Percentiles rank a stretch among this genome's conserved stretches.
Evolutionary conservation across 2,329 filamentous ascomycete genomes (phyloP).

Genomic region (Pseudogymnoascus sp.): DNA sequence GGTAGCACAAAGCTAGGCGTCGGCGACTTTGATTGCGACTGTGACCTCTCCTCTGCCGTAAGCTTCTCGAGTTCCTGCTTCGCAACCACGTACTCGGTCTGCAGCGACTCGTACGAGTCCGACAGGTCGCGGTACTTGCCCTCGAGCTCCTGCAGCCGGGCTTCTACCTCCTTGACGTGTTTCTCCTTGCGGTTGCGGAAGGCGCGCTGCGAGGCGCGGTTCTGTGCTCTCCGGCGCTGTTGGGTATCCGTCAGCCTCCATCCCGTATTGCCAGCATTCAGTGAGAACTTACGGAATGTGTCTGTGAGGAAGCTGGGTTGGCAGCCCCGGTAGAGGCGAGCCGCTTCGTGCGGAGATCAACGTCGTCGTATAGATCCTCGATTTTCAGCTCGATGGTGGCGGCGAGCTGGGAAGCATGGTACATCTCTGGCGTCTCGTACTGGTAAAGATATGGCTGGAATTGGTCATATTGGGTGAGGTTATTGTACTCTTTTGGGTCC

Average conservation of each 20-base stretch:
- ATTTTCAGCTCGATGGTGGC: slow-evolving; percentile 25
- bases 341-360: slow-evolving; percentile 26
- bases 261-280: slow-evolving; percentile 5
- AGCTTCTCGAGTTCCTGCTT: slow-evolving; percentile 25
- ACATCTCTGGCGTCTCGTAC: slow-evolving; percentile 23
- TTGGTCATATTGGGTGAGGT: neutral
- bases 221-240: slow-evolving; percentile 50
- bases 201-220: slow-evolving; percentile 51
- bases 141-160: slow-evolving; percentile 43
- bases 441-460: slow-evolving; percentile 12
- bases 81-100: slow-evolving; percentile 28
- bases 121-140: slow-evolving; percentile 47
- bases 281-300: slow-evolving; percentile 25
- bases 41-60: neutral
- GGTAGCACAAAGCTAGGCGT: neutral
- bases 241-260: slow-evolving; percentile 9
- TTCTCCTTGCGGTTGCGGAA: slow-evolving; percentile 57
- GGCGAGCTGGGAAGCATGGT: slow-evolving; percentile 13
- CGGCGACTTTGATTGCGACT: neutral
- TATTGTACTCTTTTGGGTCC: neutral
- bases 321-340: slow-evolving; percentile 17
- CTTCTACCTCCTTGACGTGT: slow-evolving; percentile 54
- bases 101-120: slow-evolving; percentile 43
- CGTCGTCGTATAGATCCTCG: slow-evolving; percentile 27
- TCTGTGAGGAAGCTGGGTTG: slow-evolving; percentile 26